Evolutionary conservation across 2,329 filamentous ascomycete genomes (phyloP), one percentile per base, ranked within the genome.

Genomic region (Fusarium ramigenum): DNA sequence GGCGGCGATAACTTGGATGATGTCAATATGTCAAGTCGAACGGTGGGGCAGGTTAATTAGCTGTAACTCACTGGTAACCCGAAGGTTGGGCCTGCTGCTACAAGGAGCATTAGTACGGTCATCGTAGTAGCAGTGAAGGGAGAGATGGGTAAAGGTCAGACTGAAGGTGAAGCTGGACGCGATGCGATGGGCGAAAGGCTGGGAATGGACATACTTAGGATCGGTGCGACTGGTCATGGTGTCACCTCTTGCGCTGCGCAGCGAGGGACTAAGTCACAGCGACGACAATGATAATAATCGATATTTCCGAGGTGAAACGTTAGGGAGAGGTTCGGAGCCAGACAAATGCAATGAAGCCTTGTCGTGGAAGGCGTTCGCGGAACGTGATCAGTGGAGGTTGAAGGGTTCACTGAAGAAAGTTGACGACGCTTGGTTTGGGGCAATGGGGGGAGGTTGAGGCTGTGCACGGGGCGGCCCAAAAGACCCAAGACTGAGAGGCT

Each of bases 1-100:
- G 78, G 96, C 96, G 78, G 96, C 96, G 87, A 99, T 98, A 86
- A 99, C 96, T 98, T 83, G 77, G 78, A 69, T 73, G 54, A 72
- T 66, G 80, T 88, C 79, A 86, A 84, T 77, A 80, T 61, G 56
- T 44, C 23, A 66, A 66, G 49, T 66, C 44, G 62, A 57, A 67
- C 66, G 69, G 69, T 76, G 69, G 63, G 64, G 67, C 62, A 62
- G 61, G 68, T 69, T 69, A 56, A 64, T 70, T 70, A 67, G 63
- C 67, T 76, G 76, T 36, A 76, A 84, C 90, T 82, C 90, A 98
- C 96, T 97, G 79, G 95, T 98, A 77, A 98, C 91, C 85, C 96
- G 92, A 81, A 98, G 87, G 85, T 98, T 98, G 80, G 94, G 91
- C 85, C 92, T 91, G 83, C 92, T 91, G 83, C 92, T 94, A 78